Percentiles rank a stretch among this genome's conserved stretches.
phyloP scores from a whole-genome alignment of 2,329 filamentous ascomycete species.

The Fusarium cyanostomum region DNA sequence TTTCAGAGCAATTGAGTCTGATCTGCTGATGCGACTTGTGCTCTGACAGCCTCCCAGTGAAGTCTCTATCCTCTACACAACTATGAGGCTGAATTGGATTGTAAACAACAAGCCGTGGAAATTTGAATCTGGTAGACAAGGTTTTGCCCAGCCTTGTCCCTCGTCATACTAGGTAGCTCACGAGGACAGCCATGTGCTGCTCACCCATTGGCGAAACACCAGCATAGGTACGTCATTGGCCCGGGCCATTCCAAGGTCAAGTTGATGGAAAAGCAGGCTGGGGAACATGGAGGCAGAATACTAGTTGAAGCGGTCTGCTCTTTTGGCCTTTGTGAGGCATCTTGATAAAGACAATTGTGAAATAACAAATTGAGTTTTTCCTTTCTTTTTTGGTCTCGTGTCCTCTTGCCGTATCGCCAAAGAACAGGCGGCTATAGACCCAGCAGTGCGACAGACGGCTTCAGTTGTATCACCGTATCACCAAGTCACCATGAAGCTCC shows the following conservation, averaged over 20 bases:
- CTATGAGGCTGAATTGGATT: background rate
- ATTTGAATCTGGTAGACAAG: background rate
- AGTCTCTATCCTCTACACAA: background rate
- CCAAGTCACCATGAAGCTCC: slow-evolving; percentile 24
- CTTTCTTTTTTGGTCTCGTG: too few species aligned
- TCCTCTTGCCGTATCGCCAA: background rate
- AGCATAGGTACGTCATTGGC: slow-evolving; percentile 37
- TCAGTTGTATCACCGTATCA: background rate
- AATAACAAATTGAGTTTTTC: slow-evolving; percentile 1
- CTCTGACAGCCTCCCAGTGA: slow-evolving; percentile 7
- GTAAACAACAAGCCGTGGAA: background rate
- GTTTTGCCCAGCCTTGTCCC: slow-evolving; percentile 22
- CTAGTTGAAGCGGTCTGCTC: background rate
- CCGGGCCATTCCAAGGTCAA: slow-evolving; percentile 34
- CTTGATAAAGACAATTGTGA: background rate
- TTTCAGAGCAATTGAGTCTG: slow-evolving; percentile 14
- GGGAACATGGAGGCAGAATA: slow-evolving; percentile 15
- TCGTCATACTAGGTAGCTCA: slow-evolving; percentile 9
- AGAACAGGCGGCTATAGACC: background rate
- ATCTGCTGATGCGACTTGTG: background rate
- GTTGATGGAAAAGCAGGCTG: slow-evolving; percentile 25
- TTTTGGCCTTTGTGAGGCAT: background rate
- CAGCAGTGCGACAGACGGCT: background rate
- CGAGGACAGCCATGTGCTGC: slow-evolving; percentile 28
- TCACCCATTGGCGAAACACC: slow-evolving; percentile 23